phyloP scores from a whole-genome alignment of 805 yeast genomes.

The Metschnikowia koreensis region DNA sequence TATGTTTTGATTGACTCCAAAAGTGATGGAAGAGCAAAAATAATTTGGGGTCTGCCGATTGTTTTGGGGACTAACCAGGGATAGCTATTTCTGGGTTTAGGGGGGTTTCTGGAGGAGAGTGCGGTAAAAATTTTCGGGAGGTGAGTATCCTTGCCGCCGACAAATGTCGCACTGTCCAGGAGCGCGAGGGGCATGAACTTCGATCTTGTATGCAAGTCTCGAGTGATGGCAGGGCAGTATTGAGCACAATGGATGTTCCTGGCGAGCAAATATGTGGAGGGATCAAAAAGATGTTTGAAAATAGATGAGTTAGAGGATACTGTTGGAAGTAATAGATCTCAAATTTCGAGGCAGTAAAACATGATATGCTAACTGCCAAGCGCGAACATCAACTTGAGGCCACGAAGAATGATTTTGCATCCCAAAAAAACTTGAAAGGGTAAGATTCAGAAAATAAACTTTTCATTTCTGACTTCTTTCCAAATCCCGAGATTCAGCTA shows the following conservation, averaged over 20 bases:
- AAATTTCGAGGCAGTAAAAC: too few relatives aligned
- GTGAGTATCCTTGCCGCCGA: conserved; percentile 11
- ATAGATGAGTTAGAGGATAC: too few relatives aligned
- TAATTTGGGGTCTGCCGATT: neutral
- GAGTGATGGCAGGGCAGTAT: neutral
- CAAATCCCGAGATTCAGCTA: too few relatives aligned
- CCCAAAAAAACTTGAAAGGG: too few relatives aligned
- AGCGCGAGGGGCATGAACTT: conserved; percentile 6
- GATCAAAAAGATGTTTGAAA: neutral
- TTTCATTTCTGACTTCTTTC: too few relatives aligned
- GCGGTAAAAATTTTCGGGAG: conserved; percentile 17
- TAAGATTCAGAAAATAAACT: too few relatives aligned
- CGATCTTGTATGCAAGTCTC: conserved; percentile 2
- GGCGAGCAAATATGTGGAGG: neutral
- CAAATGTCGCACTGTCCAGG: conserved; percentile 15
- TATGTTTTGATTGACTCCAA: conserved; percentile 1
- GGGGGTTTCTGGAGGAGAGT: conserved; percentile 16
- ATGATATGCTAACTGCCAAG: too few relatives aligned
- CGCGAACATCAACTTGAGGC: too few relatives aligned
- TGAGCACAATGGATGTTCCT: neutral
- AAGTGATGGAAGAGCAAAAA: neutral
- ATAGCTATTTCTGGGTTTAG: conserved; percentile 6
- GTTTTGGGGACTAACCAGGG: neutral
- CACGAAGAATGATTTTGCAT: too few relatives aligned
- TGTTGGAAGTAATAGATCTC: too few relatives aligned